Percentiles rank a stretch among this genome's conserved stretches.
phyloP scores from a whole-genome alignment of 2,329 filamentous ascomycete genomes.

The Fusarium tuaranense region DNA sequence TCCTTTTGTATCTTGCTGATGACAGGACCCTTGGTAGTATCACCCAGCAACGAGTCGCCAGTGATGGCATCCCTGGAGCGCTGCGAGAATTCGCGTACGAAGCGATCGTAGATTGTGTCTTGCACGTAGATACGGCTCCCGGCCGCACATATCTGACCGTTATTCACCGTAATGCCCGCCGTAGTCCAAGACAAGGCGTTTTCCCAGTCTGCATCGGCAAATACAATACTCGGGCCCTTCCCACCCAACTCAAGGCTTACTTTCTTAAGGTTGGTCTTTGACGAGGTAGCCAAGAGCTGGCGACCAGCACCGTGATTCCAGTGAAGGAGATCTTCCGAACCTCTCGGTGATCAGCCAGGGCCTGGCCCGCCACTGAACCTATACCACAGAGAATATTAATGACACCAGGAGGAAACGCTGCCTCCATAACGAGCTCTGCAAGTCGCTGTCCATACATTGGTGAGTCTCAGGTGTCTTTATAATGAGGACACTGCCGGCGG shows the following conservation, averaged over 20 bases:
- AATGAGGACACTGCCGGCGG: constrained; percentile 70
- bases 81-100: constrained; percentile 11
- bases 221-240: constrained; percentile 71
- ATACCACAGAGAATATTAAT: constrained; percentile 78
- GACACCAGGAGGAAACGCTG: constrained; percentile 57
- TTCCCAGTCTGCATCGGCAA: constrained; percentile 70
- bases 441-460: constrained; percentile 71
- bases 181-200: constrained; percentile 66
- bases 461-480: constrained; percentile 72
- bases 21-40: constrained; percentile 50
- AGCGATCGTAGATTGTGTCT: constrained; percentile 61
- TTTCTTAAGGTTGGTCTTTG: constrained; percentile 79
- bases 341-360: constrained; percentile 71
- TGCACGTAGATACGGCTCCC: constrained; percentile 71
- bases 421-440: constrained; percentile 73
- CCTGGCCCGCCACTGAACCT: constrained; percentile 73
- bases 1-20: constrained; percentile 61
- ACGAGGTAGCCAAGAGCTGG: constrained; percentile 79
- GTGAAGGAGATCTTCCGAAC: constrained; percentile 83
- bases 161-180: constrained; percentile 60
- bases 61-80: constrained; percentile 18
- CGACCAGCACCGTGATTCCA: constrained; percentile 75
- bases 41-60: constrained; percentile 39
- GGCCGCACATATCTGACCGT: constrained; percentile 71
- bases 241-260: constrained; percentile 80